Evolutionary conservation across 106 monocot genomes (phyloP).

Genomic region (Xerophyta viscosa): DNA sequence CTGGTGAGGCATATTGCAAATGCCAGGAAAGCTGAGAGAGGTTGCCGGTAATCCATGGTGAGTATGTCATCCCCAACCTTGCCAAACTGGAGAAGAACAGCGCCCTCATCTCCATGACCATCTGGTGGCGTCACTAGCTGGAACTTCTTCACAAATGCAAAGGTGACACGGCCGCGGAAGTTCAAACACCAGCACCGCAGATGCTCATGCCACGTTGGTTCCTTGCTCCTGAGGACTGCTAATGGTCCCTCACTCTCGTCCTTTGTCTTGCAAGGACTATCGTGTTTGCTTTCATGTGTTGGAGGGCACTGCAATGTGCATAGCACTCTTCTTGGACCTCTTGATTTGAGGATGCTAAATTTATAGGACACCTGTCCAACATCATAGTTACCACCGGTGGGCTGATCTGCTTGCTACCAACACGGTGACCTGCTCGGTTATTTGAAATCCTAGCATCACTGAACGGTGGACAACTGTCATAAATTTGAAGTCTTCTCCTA

Average conservation of each 20-base stretch:
- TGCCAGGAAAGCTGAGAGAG: slow-evolving; percentile 68
- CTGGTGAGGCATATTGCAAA: slow-evolving; percentile 65
- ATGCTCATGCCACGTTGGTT: slow-evolving; percentile 84
- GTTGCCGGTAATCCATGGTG: slow-evolving; percentile 65
- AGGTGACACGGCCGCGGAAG: slow-evolving; percentile 77
- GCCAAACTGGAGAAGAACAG: slow-evolving; percentile 68
- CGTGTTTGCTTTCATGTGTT: slow-evolving; percentile 1
- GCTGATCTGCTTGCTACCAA: slow-evolving; percentile 58
- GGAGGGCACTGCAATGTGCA: slow-evolving; percentile 32
- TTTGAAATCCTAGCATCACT: slow-evolving; percentile 38
- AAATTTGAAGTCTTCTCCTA: slow-evolving; percentile 55
- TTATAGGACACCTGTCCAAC: slow-evolving; percentile 54
- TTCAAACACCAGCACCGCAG: slow-evolving; percentile 94
- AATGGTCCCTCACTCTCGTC: not conserved
- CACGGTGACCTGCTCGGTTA: slow-evolving; percentile 36
- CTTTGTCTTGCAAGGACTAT: slow-evolving; percentile 1
- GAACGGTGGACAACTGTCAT: slow-evolving; percentile 56
- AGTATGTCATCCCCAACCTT: slow-evolving; percentile 63
- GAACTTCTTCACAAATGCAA: slow-evolving; percentile 86
- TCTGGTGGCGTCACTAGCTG: slow-evolving; percentile 50
- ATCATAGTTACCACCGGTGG: slow-evolving; percentile 53
- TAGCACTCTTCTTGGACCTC: slow-evolving; percentile 70
- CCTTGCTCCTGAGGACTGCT: slow-evolving; percentile 48
- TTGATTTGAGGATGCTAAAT: slow-evolving; percentile 62
- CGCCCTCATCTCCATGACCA: slow-evolving; percentile 31